phyloP scores from a whole-genome alignment of 768 basidiomycete species.

The Calocybe cyanea region DNA sequence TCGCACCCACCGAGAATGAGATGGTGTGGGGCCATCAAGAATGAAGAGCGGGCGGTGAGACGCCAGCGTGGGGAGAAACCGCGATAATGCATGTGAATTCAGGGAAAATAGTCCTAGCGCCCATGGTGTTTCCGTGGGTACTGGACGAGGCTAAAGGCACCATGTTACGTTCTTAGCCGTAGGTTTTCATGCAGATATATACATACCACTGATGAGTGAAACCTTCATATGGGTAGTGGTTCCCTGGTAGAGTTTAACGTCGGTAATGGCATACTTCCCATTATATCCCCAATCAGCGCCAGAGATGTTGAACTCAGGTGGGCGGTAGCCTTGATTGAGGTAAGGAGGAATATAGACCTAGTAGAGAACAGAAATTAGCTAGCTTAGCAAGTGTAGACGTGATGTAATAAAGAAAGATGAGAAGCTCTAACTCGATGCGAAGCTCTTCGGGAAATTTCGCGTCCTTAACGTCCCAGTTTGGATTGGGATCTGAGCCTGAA shows the following conservation, averaged over 20 bases:
- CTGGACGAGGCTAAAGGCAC: slow-evolving; percentile 73
- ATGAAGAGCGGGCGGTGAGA: slow-evolving; percentile 75
- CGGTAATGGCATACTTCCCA: slow-evolving; percentile 48
- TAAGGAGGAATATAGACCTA: slow-evolving; percentile 86
- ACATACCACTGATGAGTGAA: slow-evolving; percentile 64
- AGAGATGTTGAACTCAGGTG: slow-evolving; percentile 58
- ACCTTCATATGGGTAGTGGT: slow-evolving; percentile 42
- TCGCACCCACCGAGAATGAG: slow-evolving; percentile 68
- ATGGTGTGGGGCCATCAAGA: slow-evolving; percentile 76
- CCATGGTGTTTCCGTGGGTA: slow-evolving; percentile 78
- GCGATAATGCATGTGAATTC: slow-evolving; percentile 74
- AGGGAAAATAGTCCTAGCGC: slow-evolving; percentile 69
- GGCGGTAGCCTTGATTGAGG: slow-evolving; percentile 55
- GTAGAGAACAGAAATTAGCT: not conserved
- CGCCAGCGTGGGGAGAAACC: slow-evolving; percentile 64
- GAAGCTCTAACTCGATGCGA: slow-evolving; percentile 43
- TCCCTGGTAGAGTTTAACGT: slow-evolving; percentile 41
- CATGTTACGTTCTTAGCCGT: not conserved
- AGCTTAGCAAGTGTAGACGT: not conserved
- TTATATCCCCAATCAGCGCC: slow-evolving; percentile 63
- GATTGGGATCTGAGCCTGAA: slow-evolving; percentile 74
- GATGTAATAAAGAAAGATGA: not conserved
- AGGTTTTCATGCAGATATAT: not conserved
- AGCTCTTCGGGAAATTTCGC: slow-evolving; percentile 70
- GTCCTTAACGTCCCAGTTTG: slow-evolving; percentile 34